Conservation (phyloP, 768 basidiomycete genomes). For the Cubamyces lactineus region DNA sequence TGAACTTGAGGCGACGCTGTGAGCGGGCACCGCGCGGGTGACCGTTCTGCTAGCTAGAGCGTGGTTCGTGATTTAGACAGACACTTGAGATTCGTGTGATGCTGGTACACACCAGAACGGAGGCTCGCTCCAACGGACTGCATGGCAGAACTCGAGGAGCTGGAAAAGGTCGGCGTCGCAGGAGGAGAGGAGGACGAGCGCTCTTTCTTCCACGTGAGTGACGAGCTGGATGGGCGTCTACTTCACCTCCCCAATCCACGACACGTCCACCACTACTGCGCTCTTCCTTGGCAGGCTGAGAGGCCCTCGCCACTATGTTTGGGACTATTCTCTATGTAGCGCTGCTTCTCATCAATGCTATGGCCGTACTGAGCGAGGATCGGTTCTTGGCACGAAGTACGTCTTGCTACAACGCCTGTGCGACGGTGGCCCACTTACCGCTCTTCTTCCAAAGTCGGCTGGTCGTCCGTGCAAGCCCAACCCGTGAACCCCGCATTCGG, state of each 20-base stretch:
- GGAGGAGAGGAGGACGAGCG: slow-evolving; percentile 17
- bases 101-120: slow-evolving; percentile 21
- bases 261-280: slow-evolving; percentile 28
- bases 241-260: slow-evolving; percentile 4
- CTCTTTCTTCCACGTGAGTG: slow-evolving; percentile 12
- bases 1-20: slow-evolving; percentile 24
- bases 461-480: slow-evolving; percentile 73
- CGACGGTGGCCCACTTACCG: slow-evolving; percentile 19
- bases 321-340: slow-evolving; percentile 84
- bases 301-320: slow-evolving; percentile 31
- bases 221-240: slow-evolving; percentile 8
- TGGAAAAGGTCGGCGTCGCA: slow-evolving; percentile 10
- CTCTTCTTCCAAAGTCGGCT: slow-evolving; percentile 68
- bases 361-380: slow-evolving; percentile 95
- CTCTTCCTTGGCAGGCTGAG: slow-evolving; percentile 20
- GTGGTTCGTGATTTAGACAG: not conserved
- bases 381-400: slow-evolving; percentile 91
- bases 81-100: no score
- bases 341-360: slow-evolving; percentile 89
- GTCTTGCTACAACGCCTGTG: slow-evolving; percentile 35
- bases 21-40: slow-evolving; percentile 11
- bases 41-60: slow-evolving; percentile 18
- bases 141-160: slow-evolving; percentile 17
- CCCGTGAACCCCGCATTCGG: slow-evolving; percentile 59
- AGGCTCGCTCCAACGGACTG: slow-evolving; percentile 24